Evolutionary conservation across 306 rosid genomes (phyloP).

Genomic region (Trifolium dubium): DNA sequence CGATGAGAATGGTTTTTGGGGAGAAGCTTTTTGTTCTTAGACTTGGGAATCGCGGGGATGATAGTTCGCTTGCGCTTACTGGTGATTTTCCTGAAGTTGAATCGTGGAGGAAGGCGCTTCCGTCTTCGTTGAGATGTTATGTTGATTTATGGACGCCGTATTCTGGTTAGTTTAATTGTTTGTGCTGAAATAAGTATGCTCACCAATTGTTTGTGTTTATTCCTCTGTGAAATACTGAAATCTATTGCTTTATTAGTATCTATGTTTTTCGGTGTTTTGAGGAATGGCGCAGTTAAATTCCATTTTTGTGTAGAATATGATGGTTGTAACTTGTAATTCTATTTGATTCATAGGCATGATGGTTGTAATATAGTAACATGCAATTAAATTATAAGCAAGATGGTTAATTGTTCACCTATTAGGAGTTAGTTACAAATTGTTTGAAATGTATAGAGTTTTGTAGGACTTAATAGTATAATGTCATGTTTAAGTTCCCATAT

Average conservation of each 20-base stretch:
- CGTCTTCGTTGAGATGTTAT: constrained; percentile 50
- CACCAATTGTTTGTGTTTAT: constrained; percentile 45
- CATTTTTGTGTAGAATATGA: constrained; percentile 7
- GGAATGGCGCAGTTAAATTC: too few species aligned
- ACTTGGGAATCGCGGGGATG: constrained; percentile 71
- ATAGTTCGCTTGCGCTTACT: constrained; percentile 87
- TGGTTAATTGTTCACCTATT: constrained; percentile 6
- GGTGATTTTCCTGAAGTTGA: constrained; percentile 64
- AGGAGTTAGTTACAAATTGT: background rate
- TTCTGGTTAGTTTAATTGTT: constrained; percentile 24
- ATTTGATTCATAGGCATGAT: background rate
- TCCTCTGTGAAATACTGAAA: background rate
- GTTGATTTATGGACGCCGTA: constrained; percentile 58
- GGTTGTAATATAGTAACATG: background rate
- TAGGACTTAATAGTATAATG: background rate
- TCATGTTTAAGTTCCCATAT: too few species aligned
- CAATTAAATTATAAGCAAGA: background rate
- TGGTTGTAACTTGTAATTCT: background rate
- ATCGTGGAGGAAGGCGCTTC: constrained; percentile 66
- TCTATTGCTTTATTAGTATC: background rate
- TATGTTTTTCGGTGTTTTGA: background rate
- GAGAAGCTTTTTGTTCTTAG: constrained; percentile 58
- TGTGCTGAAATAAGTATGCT: background rate
- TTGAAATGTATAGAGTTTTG: background rate
- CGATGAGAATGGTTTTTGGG: constrained; percentile 64